These are phyloP conservation scores for Nannochloropsis oceanica DNA, from an alignment of 108 stramenopile species.

Conservation along the genomic window DNA sequence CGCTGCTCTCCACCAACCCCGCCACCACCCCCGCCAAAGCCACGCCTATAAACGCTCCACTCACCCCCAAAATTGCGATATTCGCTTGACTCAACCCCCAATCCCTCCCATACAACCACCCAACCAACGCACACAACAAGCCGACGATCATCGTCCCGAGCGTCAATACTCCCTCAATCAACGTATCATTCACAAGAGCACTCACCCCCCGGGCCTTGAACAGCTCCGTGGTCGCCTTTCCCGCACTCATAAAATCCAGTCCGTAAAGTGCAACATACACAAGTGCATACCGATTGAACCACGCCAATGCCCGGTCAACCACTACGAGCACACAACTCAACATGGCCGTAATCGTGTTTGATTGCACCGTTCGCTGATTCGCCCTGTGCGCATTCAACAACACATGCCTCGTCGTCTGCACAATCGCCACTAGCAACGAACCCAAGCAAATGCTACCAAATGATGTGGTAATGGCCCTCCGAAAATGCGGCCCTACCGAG, in stretches of 20 bases:
- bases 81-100: neutral
- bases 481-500: constrained; percentile 16
- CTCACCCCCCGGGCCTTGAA: constrained; percentile 60
- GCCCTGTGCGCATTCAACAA: constrained; percentile 43
- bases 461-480: constrained; percentile 50
- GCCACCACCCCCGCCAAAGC: neutral
- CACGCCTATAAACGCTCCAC: neutral
- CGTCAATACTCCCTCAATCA: constrained; percentile 7
- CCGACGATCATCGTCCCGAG: neutral
- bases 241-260: constrained; percentile 56
- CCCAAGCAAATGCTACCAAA: constrained; percentile 68
- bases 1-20: neutral
- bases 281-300: constrained; percentile 66
- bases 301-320: constrained; percentile 20
- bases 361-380: constrained; percentile 38
- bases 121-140: neutral
- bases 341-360: constrained; percentile 52
- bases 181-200: constrained; percentile 6
- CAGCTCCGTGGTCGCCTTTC: constrained; percentile 49
- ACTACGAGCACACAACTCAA: constrained; percentile 45
- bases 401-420: constrained; percentile 48
- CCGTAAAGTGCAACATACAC: constrained; percentile 70
- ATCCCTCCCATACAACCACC: neutral
- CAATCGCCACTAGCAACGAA: constrained; percentile 54
- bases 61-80: neutral